Conservation (phyloP, 2,329 filamentous ascomycete genomes). For the Geoglossum cookeanum region DNA sequence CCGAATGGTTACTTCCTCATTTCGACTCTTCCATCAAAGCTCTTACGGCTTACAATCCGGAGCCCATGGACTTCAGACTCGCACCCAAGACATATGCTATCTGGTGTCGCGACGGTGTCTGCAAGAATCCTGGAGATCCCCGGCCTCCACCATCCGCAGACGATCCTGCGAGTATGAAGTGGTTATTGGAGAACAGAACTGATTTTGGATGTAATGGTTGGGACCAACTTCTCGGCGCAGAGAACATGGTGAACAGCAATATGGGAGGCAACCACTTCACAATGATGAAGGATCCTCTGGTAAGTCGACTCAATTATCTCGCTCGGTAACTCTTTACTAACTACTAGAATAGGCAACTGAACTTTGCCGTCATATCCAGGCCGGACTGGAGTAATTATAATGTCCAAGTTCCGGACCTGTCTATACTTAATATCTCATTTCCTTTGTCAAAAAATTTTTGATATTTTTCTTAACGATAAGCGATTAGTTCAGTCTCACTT, state of each 20-base stretch:
- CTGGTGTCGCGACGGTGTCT: conserved; percentile 7
- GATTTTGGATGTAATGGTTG: conserved; percentile 53
- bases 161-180: conserved; percentile 19
- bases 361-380: not conserved
- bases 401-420: not conserved
- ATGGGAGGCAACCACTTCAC: conserved; percentile 59
- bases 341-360: not conserved
- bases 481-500: not conserved
- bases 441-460: not conserved
- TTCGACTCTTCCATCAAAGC: conserved; percentile 9
- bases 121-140: conserved; percentile 1
- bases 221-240: conserved; percentile 43
- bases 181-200: conserved; percentile 53
- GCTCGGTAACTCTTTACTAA: not conserved
- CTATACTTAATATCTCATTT: not conserved
- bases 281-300: conserved; percentile 35
- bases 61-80: not conserved
- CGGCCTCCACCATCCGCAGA: conserved; percentile 3
- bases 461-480: not conserved
- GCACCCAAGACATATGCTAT: conserved; percentile 6
- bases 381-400: not conserved
- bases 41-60: conserved; percentile 6
- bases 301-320: not conserved
- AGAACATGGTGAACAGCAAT: conserved; percentile 43
- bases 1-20: conserved; percentile 10